Conservation (phyloP, 2,329 filamentous ascomycete genomes). For the Xylaria sp. region DNA sequence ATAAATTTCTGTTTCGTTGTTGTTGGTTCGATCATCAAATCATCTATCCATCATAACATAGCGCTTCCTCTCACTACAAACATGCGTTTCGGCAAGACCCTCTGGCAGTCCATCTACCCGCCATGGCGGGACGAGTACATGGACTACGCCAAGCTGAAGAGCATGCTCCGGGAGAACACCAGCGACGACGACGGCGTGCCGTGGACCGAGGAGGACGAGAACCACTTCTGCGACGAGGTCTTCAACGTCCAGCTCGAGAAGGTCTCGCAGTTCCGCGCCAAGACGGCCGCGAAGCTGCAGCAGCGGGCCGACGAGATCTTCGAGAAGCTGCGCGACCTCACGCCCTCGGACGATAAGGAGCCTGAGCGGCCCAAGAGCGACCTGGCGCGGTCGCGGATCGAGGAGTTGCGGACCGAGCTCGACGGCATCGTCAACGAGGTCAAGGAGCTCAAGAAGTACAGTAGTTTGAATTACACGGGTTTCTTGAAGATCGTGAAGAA, state of each 20-base stretch:
- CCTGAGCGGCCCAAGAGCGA: constrained; percentile 50
- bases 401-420: constrained; percentile 71
- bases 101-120: constrained; percentile 71
- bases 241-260: constrained; percentile 94
- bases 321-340: constrained; percentile 73
- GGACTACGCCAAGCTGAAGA: constrained; percentile 91
- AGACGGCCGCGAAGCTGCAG: constrained; percentile 59
- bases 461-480: constrained; percentile 92
- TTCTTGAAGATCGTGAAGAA: constrained; percentile 99
- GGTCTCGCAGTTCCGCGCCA: constrained; percentile 81
- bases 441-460: constrained; percentile 90
- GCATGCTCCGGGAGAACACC: constrained; percentile 72
- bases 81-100: constrained; percentile 92
- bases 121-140: constrained; percentile 95
- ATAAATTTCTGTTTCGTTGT: background rate
- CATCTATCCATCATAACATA: background rate
- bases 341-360: constrained; percentile 59
- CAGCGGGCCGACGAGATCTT: constrained; percentile 51
- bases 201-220: constrained; percentile 95
- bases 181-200: constrained; percentile 54
- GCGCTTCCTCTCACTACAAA: too few species aligned
- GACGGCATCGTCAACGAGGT: constrained; percentile 86
- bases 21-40: background rate
- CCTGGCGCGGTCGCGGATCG: constrained; percentile 50
- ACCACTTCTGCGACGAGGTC: constrained; percentile 87